Evolutionary conservation across 2,329 filamentous ascomycete species (phyloP).

Genomic region (Aureobasidium uvarum): DNA sequence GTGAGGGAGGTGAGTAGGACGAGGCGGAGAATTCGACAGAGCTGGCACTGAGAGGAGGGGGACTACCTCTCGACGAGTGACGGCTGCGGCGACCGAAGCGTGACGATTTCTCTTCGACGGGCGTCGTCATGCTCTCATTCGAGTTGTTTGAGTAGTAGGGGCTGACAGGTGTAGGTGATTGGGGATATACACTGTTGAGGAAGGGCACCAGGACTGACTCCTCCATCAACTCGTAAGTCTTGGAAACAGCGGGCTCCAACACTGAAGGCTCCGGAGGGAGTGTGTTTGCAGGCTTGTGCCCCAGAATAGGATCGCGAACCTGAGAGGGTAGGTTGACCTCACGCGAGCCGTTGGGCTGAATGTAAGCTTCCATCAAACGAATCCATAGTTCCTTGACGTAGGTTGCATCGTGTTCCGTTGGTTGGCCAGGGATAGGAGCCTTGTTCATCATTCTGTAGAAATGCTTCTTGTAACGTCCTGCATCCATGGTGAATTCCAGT

Average conservation of each 20-base stretch:
- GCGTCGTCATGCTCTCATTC: constrained; percentile 39
- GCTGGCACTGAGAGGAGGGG: constrained; percentile 35
- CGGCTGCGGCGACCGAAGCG: constrained; percentile 27
- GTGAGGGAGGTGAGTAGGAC: constrained; percentile 31
- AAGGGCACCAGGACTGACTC: constrained; percentile 94
- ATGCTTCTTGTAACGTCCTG: constrained; percentile 74
- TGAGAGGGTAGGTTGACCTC: constrained; percentile 88
- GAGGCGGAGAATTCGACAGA: constrained; percentile 34
- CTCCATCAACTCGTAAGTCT: constrained; percentile 96
- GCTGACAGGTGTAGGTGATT: constrained; percentile 47
- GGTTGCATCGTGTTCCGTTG: constrained; percentile 58
- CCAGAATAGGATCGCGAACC: constrained; percentile 77
- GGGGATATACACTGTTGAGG: constrained; percentile 64
- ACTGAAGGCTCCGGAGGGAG: constrained; percentile 71
- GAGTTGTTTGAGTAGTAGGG: constrained; percentile 46
- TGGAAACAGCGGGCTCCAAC: constrained; percentile 77
- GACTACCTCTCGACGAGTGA: constrained; percentile 33
- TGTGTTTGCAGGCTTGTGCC: constrained; percentile 55
- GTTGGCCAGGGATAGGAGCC: constrained; percentile 39
- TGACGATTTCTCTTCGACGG: constrained; percentile 30
- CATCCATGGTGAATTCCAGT: constrained; percentile 93
- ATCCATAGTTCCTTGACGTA: constrained; percentile 82
- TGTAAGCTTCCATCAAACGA: constrained; percentile 85
- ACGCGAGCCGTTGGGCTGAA: constrained; percentile 76
- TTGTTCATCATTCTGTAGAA: constrained; percentile 60